Percentiles rank a stretch among this genome's conserved stretches.
phyloP scores from a whole-genome alignment of 2,329 filamentous ascomycete species.

The Meredithiella fracta region DNA sequence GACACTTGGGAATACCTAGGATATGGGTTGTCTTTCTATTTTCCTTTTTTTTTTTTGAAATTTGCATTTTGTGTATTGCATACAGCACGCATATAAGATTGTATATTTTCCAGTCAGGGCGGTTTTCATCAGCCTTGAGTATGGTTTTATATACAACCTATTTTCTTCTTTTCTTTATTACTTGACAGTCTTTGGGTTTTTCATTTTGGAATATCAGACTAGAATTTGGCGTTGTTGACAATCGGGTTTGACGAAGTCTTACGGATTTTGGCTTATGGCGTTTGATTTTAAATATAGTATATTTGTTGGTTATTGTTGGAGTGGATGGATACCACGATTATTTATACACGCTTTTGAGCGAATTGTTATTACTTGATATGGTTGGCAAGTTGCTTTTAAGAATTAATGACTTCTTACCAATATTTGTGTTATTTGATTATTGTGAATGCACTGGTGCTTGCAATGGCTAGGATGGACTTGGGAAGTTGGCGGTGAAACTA shows the following conservation, averaged over 20 bases:
- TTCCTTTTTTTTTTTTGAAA: background rate
- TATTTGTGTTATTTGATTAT: background rate
- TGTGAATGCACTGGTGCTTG: no score
- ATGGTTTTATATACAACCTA: background rate
- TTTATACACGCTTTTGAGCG: background rate
- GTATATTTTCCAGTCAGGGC: background rate
- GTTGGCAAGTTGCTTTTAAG: background rate
- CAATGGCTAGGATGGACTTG: no score
- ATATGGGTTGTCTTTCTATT: background rate
- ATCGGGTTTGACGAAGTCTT: background rate
- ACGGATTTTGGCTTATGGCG: background rate
- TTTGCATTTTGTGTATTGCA: constrained; percentile 1
- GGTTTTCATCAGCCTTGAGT: background rate
- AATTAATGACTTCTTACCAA: background rate
- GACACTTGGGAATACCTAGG: background rate
- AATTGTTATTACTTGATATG: background rate
- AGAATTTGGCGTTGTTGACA: background rate
- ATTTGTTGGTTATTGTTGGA: background rate
- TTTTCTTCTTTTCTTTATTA: no score
- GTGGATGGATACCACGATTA: background rate
- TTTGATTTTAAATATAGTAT: background rate
- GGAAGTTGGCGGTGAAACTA: no score
- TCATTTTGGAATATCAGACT: no score
- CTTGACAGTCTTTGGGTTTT: no score
- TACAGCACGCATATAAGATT: background rate